A percentile compares a stretch with the other conserved stretches of the same genome.
phyloP scores from a whole-genome alignment of 1,284 basidiomycete genomes.

The Ganoderma sinense region DNA sequence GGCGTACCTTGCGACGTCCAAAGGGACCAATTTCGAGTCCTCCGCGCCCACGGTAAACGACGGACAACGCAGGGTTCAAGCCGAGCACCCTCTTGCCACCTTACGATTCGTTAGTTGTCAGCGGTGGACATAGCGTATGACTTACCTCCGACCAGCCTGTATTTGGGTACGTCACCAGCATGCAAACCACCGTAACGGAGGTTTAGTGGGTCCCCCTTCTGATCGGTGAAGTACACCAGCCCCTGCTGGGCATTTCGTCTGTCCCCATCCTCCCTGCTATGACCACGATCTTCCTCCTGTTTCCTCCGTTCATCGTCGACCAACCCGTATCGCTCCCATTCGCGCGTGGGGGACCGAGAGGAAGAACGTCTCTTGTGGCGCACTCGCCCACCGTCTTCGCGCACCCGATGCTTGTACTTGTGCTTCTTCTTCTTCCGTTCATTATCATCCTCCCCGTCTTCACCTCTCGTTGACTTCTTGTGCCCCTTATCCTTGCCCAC shows the following conservation, averaged over 20 bases:
- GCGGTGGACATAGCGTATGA: slow-evolving; percentile 23
- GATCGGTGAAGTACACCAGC: slow-evolving; percentile 67
- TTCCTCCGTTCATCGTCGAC: slow-evolving; percentile 47
- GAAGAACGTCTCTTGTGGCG: slow-evolving; percentile 18
- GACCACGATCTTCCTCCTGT: slow-evolving; percentile 42
- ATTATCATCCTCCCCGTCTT: slow-evolving; percentile 7
- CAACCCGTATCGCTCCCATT: slow-evolving; percentile 10
- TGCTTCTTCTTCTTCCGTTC: slow-evolving; percentile 26
- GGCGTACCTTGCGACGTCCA: slow-evolving; percentile 55
- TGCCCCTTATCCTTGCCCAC: slow-evolving; percentile 30
- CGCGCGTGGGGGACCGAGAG: slow-evolving; percentile 9
- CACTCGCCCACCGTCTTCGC: slow-evolving; percentile 19
- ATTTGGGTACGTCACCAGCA: slow-evolving; percentile 72
- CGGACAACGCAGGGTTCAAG: slow-evolving; percentile 54
- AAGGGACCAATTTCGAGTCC: slow-evolving; percentile 67
- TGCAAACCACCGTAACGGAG: slow-evolving; percentile 75
- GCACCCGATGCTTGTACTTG: slow-evolving; percentile 28
- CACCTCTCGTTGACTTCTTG: slow-evolving; percentile 28
- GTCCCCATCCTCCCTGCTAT: background rate
- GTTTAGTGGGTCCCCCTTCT: slow-evolving; percentile 74
- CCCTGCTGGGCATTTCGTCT: slow-evolving; percentile 19
- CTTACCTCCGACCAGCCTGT: slow-evolving; percentile 65
- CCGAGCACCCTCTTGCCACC: slow-evolving; percentile 73
- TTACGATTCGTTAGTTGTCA: slow-evolving; percentile 64
- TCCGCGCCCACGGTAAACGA: slow-evolving; percentile 56